Conservation (phyloP, 2,329 filamentous ascomycete genomes). For the Westerdykella sp. region DNA sequence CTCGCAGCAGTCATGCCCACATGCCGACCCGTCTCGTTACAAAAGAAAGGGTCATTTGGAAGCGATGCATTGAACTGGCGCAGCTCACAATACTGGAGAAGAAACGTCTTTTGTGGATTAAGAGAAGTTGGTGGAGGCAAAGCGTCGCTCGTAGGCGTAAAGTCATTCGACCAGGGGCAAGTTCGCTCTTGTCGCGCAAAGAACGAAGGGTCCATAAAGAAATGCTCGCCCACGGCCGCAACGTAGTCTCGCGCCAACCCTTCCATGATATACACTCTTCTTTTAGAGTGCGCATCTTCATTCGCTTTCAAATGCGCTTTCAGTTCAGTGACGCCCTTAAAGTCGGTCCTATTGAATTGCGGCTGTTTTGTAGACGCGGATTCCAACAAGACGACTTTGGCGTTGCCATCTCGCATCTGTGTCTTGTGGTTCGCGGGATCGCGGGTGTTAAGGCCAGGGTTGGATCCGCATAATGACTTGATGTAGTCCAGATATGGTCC, state of each 20-base stretch:
- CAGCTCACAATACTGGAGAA: slow-evolving; percentile 31
- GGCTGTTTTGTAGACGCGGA: slow-evolving; percentile 7
- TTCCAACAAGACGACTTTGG: slow-evolving; percentile 24
- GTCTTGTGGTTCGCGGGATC: slow-evolving; percentile 25
- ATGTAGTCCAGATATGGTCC: slow-evolving; percentile 28
- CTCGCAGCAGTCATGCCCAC: slow-evolving; percentile 29
- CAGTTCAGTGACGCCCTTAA: slow-evolving; percentile 12
- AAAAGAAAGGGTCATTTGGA: slow-evolving; percentile 22
- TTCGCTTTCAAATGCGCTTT: slow-evolving; percentile 11
- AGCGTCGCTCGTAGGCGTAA: slow-evolving; percentile 30
- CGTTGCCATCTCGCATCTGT: slow-evolving; percentile 15
- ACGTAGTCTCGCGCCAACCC: slow-evolving; percentile 27
- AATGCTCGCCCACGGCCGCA: slow-evolving; percentile 22
- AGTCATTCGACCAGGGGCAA: slow-evolving; percentile 32
- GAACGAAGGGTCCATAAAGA: slow-evolving; percentile 32
- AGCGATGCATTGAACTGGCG: slow-evolving; percentile 26
- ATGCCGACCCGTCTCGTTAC: slow-evolving; percentile 24
- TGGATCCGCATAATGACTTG: slow-evolving; percentile 20
- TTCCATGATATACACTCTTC: slow-evolving; percentile 31
- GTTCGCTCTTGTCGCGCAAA: slow-evolving; percentile 31
- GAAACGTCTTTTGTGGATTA: slow-evolving; percentile 21
- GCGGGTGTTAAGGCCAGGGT: slow-evolving; percentile 23
- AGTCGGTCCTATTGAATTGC: slow-evolving; percentile 13
- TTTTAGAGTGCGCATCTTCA: slow-evolving; percentile 6
- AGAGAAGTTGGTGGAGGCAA: slow-evolving; percentile 27